Base-by-base conservation (phyloP, 1,284 basidiomycete species). In the Pholiota adiposa region DNA sequence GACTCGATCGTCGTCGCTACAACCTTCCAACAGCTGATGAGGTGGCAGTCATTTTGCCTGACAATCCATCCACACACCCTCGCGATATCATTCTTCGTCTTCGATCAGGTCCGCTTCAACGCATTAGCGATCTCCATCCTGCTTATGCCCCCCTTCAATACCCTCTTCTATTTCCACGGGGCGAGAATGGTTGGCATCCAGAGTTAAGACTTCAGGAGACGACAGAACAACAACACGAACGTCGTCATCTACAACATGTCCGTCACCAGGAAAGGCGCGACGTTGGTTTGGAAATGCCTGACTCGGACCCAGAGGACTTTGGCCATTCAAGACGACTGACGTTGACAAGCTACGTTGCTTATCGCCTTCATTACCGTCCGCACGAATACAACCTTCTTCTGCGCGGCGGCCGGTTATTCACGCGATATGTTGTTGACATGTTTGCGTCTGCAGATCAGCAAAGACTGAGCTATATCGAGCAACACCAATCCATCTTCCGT, bases 1-100 rank as follows among this genome's bases (percentile, higher is more conserved):
- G 55, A 1, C 36, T 61, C 3, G 75, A 78, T 61, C 68, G 55
- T 0, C 64, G 73, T 0, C 65, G 68, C 0, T 77, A 79, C 51
- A 80, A 79, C 60, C 60, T 73, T 0, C 77, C 76, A 3, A 73
- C 71, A 4, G 72, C 70, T 4, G 68, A 77, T 66, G 78, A 80
- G 61, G 59, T 65, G 2, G 62, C 62, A 1, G 58, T 62, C 2
- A 59, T 65, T 25, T 16, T 65, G 8, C 61, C 63, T 6, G 61
- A 40, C 18, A 43, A 31, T 12, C 4, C 43, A 12, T 23, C 44
- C 0, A 41, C n/a, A 4, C 36, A 55, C 23, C 56, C 58, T 38
- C 55, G 63, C 4, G 60, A 64, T 29, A 62, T 65, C 18, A 18
- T 65, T 3, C 54, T 63, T 12, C 56, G 56, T 4, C n/a, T 41